These are phyloP conservation scores for Leccinum ochraceum DNA, from an alignment of 768 basidiomycete genomes.

Conservation along the genomic window DNA sequence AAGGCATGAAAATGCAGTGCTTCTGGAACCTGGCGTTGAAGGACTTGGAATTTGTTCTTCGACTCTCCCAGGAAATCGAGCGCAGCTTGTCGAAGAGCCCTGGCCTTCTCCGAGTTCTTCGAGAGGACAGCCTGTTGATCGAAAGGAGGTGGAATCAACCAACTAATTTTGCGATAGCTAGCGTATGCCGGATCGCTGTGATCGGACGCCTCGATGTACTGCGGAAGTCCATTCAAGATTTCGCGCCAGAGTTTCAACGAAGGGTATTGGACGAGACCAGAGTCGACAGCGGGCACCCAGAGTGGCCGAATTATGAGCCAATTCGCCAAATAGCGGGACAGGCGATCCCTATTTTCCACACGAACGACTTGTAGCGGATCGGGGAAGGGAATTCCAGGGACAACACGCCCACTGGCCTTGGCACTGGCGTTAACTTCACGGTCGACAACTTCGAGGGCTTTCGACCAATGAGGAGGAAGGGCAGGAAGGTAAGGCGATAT, in stretches of 20 bases:
- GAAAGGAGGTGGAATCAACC: not conserved
- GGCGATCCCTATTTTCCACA: not conserved
- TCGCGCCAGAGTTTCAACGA: not conserved
- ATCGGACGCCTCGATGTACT: not conserved
- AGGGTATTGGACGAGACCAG: not conserved
- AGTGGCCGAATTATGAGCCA: not conserved
- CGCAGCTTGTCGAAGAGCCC: not conserved
- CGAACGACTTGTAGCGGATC: not conserved
- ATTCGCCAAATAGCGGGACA: not conserved
- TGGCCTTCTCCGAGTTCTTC: not conserved
- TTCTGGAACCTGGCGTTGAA: not conserved
- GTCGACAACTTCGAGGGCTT: not conserved
- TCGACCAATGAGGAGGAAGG: not conserved
- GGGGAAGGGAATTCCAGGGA: not conserved
- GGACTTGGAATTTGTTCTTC: not conserved
- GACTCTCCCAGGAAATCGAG: not conserved
- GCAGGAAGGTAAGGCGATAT: not conserved
- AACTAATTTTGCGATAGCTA: not conserved
- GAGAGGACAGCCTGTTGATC: not conserved
- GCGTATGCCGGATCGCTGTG: not conserved
- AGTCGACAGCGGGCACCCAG: not conserved
- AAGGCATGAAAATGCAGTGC: not conserved
- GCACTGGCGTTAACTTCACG: too few relatives aligned
- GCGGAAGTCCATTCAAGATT: not conserved
- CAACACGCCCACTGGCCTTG: not conserved